Base-by-base conservation (phyloP, 441 rosid genomes). In the Aquilaria agallochum region DNA sequence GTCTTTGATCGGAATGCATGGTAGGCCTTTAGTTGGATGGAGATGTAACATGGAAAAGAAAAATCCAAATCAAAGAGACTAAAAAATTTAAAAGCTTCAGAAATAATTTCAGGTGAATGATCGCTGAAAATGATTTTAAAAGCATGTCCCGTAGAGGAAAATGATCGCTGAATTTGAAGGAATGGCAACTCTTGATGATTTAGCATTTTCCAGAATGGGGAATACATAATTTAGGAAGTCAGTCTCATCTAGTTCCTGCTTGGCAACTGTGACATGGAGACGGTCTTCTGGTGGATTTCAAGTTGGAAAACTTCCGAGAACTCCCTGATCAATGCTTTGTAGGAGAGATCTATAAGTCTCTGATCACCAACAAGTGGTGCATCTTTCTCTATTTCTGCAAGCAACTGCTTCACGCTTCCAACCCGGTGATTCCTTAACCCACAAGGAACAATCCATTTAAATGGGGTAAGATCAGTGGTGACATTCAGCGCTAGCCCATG, bases 401-500 rank as follows among this genome's bases (percentile, higher is more conserved):
- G 71, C 66, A 88, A 67, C 2, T 66, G 70, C 71, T 78, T 83
- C 44, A 90, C 66, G 76, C 87, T 90, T 72, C 97, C 95, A 5
- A 93, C 96, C 58, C 60, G 72, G 48, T 81, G 78, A 66, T 87
- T 74, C 62, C 68, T 80, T 66, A 93, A 81, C 58, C 96, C 97
- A 64, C 97, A 93, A 6, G 96, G 97, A 58, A 85, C 86, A 67
- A 90, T 93, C 83, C 78, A 79, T 54, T 66, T 64, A 54, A 93
- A 88, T 8, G 98, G 97, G 32, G 81, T 67, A 66, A 88, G 66
- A 78, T 88, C 93, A 11, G 97, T 80, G 20, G 87, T 82, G 62
- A 87, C 97, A 77, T 90, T 86, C 49, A 93, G 84, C 34, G 97
- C 96, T 58, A 90, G 64, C 42, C 96, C 96, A 62, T 90, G 97